These are phyloP conservation scores for Cercospora sesami DNA, from an alignment of 2,329 filamentous ascomycete genomes.

Conservation along the genomic window DNA sequence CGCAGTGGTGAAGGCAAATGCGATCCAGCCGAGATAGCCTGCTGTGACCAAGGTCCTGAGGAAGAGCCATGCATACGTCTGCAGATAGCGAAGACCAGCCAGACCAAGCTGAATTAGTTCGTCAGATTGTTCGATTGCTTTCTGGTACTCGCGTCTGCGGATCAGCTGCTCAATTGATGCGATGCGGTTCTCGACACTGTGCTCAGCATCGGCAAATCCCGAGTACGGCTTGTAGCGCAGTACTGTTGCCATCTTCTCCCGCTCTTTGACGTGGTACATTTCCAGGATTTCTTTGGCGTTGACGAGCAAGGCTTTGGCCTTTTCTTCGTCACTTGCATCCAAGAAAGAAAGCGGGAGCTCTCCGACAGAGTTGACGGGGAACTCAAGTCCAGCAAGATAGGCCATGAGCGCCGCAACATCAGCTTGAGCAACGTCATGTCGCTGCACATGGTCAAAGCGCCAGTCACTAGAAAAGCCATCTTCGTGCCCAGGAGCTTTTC, in stretches of 20 bases:
- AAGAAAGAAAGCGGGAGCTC: conserved; percentile 84
- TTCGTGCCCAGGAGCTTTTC: conserved; percentile 76
- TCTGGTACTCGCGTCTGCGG: conserved; percentile 63
- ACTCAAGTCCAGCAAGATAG: conserved; percentile 82
- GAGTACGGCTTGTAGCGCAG: conserved; percentile 76
- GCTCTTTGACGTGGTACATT: conserved; percentile 94
- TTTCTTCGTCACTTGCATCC: conserved; percentile 68
- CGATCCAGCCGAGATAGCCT: conserved; percentile 94
- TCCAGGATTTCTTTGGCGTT: conserved; percentile 88
- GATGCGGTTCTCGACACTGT: conserved; percentile 67
- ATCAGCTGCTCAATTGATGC: conserved; percentile 69
- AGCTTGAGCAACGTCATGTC: conserved; percentile 90
- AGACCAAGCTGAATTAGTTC: conserved; percentile 75
- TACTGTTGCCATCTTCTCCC: conserved; percentile 72
- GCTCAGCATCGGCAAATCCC: conserved; percentile 63
- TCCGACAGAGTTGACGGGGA: conserved; percentile 94
- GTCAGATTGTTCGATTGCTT: conserved; percentile 76
- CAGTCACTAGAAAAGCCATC: conserved; percentile 85
- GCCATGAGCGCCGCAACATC: conserved; percentile 96
- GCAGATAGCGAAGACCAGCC: conserved; percentile 84
- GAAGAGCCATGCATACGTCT: conserved; percentile 99
- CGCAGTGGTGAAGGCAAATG: conserved; percentile 84
- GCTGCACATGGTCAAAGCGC: conserved; percentile 74
- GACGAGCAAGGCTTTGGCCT: conserved; percentile 78
- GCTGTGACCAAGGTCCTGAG: conserved; percentile 81